Evolutionary conservation across 495 filamentous ascomycete species (phyloP), one percentile per base, ranked within the genome.

Genomic region (Parathielavia hyrcaniae): DNA sequence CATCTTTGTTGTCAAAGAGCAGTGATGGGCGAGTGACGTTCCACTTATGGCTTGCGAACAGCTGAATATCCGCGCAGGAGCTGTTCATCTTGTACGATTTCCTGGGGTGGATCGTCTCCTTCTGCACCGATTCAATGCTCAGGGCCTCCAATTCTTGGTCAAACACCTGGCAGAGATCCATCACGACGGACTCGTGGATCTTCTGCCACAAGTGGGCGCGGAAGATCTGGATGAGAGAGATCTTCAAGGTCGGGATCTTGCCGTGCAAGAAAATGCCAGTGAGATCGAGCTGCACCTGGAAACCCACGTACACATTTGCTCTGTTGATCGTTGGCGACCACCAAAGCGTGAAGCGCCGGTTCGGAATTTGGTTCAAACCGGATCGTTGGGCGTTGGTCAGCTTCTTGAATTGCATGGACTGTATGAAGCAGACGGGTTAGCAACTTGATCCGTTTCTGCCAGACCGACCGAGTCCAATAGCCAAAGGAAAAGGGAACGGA

Each of bases 61-160:
- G 83, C 45, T 97, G 79, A 61, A 99, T 97, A 74, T 99, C 95
- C 16, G 95, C 95, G 72, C 95, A 99, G 44, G 93, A 97, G 70
- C 91, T 97, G 79, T 99, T 99, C 95, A 99, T 99, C 82, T 99
- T 99, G 81, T 99, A 99, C 0, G 93, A 97, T 73, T 99, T 99
- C 81, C 95, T 83, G 44, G 95, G 95, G 80, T 99, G 95, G 63
- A 99, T 99, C 0, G 93, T 97, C 76, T 99, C 95, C 75, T 99
- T 99, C 71, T 99, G 95, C 17, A 99, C 95, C 5, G 93, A 93
- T 72, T 99, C 93, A 59, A 99, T 96, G 51, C 95, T 91, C 47
- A 99, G 78, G 49, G 92, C 89, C 71, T 97, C 93, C 55, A 99
- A 73, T 70, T 99, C 92, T 66, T 97, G 93, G 64, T 99, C 95